Conservation (phyloP, 1,139 yeast genomes). For the Insectozyma bohioensis region DNA sequence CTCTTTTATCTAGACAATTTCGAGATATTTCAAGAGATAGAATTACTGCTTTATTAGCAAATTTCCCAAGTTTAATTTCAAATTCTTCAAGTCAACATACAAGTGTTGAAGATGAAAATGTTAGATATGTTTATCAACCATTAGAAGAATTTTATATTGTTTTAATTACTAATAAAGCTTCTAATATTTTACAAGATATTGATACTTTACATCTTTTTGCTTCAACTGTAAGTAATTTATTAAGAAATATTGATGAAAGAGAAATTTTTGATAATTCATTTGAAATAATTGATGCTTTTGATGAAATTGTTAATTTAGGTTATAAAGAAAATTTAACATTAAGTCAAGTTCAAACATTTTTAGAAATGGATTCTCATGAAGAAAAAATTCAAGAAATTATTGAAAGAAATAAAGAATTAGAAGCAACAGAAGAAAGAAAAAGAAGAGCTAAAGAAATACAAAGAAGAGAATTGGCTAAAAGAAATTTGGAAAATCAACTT, state of each 20-base stretch:
- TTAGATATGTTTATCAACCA: slow-evolving; percentile 94
- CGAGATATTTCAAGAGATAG: slow-evolving; percentile 82
- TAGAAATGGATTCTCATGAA: slow-evolving; percentile 98
- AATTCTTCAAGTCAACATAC: slow-evolving; percentile 82
- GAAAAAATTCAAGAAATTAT: slow-evolving; percentile 98
- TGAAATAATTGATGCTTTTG: slow-evolving; percentile 88
- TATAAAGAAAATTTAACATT: slow-evolving; percentile 84
- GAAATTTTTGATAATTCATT: slow-evolving; percentile 85
- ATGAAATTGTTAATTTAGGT: slow-evolving; percentile 88
- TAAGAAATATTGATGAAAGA: slow-evolving; percentile 74
- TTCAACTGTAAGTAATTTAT: slow-evolving; percentile 73
- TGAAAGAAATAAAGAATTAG: slow-evolving; percentile 94
- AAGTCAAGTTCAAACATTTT: slow-evolving; percentile 81
- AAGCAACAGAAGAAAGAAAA: slow-evolving; percentile 96
- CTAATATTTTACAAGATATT: slow-evolving; percentile 92
- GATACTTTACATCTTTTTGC: slow-evolving; percentile 87
- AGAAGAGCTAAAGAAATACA: slow-evolving; percentile 95
- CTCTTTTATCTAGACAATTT: slow-evolving; percentile 90
- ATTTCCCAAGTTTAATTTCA: slow-evolving; percentile 79
- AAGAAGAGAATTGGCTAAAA: slow-evolving; percentile 75
- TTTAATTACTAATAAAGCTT: slow-evolving; percentile 84
- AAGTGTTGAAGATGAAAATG: slow-evolving; percentile 89
- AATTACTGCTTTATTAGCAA: slow-evolving; percentile 81
- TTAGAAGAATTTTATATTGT: slow-evolving; percentile 92
- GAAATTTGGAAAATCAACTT: slow-evolving; percentile 36